These are phyloP conservation scores for Phaseolus coccineus DNA, from an alignment of 331 rosid species.

Conservation along the genomic window DNA sequence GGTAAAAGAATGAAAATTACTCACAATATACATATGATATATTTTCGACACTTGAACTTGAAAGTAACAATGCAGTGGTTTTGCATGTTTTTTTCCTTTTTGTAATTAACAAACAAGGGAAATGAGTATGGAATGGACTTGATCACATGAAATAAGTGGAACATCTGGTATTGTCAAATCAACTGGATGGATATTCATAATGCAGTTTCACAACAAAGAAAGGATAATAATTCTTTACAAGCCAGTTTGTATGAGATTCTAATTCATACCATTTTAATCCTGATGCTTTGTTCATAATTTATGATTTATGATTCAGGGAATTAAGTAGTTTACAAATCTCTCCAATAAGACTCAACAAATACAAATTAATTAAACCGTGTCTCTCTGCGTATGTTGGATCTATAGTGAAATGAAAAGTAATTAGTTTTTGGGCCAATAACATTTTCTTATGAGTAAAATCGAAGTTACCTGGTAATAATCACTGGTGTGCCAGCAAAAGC, in stretches of 20 bases:
- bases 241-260: constrained; percentile 5
- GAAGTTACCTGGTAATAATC: constrained; percentile 81
- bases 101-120: neutral
- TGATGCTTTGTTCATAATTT: neutral
- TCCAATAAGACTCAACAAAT: constrained; percentile 36
- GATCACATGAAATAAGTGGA: constrained; percentile 15
- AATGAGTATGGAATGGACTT: constrained; percentile 24
- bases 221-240: constrained; percentile 1
- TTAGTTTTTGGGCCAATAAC: neutral
- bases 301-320: neutral
- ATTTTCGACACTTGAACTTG: neutral
- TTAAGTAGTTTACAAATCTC: constrained; percentile 13
- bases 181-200: neutral
- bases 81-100: neutral
- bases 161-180: neutral
- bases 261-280: constrained; percentile 28
- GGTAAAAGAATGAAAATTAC: neutral
- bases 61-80: neutral
- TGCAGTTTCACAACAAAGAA: constrained; percentile 23
- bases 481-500: constrained; percentile 85
- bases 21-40: neutral
- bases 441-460: neutral
- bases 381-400: neutral
- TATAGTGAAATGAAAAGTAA: constrained; percentile 6
- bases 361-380: neutral